Evolutionary conservation across 176 grass and related monocot species (phyloP).

Genomic region (Phoenix dactylifera): DNA sequence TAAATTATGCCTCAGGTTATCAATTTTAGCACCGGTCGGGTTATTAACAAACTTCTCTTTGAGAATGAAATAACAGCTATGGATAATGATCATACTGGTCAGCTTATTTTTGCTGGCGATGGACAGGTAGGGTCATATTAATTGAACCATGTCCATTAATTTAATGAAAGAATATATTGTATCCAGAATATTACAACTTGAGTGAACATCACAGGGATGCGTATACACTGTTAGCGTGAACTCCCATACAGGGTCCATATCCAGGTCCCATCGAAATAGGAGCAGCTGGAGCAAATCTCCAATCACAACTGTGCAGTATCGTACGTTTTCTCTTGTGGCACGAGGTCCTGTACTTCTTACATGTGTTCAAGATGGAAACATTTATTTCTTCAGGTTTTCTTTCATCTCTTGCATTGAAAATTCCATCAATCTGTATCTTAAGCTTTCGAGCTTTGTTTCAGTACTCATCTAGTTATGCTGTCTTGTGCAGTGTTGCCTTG

Average conservation of each 20-base stretch:
- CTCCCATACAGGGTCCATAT: conserved; percentile 75
- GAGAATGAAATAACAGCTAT: conserved; percentile 87
- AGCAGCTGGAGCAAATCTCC: conserved; percentile 67
- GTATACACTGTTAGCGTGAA: conserved; percentile 75
- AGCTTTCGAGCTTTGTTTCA: too few species aligned
- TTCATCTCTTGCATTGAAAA: too few species aligned
- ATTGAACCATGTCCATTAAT: too few species aligned
- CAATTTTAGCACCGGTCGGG: conserved; percentile 97
- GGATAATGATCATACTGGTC: conserved; percentile 90
- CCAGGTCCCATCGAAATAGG: conserved; percentile 76
- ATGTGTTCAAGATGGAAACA: conserved; percentile 85
- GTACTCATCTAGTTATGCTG: conserved; percentile 14
- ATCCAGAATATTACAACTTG: conserved; percentile 10
- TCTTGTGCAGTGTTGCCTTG: conserved; percentile 45
- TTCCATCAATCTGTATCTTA: too few species aligned
- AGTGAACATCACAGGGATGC: conserved; percentile 54
- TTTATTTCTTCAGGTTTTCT: conserved; percentile 79
- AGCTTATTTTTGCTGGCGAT: conserved; percentile 89
- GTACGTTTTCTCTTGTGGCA: conserved; percentile 82
- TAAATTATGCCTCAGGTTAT: conserved; percentile 45
- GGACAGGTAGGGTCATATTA: conserved; percentile 37
- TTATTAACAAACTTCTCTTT: conserved; percentile 82
- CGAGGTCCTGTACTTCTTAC: conserved; percentile 78
- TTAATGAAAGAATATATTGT: too few species aligned
- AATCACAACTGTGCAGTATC: conserved; percentile 73